These are phyloP conservation scores for Tuber brumale DNA, from an alignment of 495 filamentous ascomycete species.

Conservation along the genomic window DNA sequence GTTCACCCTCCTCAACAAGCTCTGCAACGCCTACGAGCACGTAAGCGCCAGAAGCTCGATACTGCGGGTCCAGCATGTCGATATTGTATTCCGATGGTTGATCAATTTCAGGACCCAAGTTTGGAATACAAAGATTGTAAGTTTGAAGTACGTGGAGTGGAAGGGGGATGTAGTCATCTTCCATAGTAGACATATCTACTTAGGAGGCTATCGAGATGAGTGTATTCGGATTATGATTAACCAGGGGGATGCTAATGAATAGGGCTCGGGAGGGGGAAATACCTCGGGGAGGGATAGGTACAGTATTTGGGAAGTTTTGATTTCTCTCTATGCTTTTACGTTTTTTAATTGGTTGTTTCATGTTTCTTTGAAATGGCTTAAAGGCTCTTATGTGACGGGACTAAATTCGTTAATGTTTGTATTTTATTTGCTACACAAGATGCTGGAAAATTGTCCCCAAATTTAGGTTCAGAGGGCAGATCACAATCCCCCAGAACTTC, in stretches of 20 bases:
- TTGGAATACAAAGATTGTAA: background rate
- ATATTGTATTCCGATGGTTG: background rate
- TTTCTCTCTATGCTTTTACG: background rate
- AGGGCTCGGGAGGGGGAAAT: background rate
- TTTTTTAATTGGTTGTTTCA: background rate
- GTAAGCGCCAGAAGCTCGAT: background rate
- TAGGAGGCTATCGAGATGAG: background rate
- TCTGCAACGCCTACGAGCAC: background rate
- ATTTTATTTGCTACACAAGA: background rate
- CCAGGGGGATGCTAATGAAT: background rate
- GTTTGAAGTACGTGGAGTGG: background rate
- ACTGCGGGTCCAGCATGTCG: background rate
- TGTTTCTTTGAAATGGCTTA: background rate
- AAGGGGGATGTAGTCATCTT: background rate
- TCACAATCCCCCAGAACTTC: too few species aligned
- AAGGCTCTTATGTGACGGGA: background rate
- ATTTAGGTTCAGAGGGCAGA: background rate
- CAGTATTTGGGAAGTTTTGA: background rate
- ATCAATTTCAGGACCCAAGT: background rate
- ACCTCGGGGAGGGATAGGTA: background rate
- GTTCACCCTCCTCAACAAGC: background rate
- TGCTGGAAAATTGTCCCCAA: background rate
- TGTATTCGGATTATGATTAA: background rate
- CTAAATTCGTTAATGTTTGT: background rate
- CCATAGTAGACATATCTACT: background rate